These are phyloP conservation scores for Sclerotinia glacialis DNA, from an alignment of 2,329 filamentous ascomycete species.

Conservation along the genomic window DNA sequence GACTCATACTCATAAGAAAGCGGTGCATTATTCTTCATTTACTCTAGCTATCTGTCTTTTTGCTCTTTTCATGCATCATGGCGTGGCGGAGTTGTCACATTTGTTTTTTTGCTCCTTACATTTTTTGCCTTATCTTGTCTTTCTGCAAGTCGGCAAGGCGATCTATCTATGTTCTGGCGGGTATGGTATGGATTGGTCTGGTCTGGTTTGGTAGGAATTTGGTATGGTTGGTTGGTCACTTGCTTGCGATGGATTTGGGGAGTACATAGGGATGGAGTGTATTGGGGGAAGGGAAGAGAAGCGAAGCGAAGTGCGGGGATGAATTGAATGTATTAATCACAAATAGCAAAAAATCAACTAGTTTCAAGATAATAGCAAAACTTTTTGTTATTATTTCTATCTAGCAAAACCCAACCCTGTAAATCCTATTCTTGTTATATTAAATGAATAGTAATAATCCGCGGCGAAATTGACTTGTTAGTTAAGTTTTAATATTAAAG, in stretches of 20 bases:
- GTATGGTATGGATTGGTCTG: constrained; percentile 10
- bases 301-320: too few relatives aligned
- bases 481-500: too few relatives aligned
- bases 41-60: constrained; percentile 1
- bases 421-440: too few relatives aligned
- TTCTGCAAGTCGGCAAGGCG: background rate
- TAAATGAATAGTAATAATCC: too few relatives aligned
- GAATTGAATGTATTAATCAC: too few relatives aligned
- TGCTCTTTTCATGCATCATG: background rate
- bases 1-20: background rate
- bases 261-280: constrained; percentile 5
- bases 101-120: constrained; percentile 6
- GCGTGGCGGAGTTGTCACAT: constrained; percentile 6
- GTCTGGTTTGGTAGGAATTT: constrained; percentile 2
- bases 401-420: too few relatives aligned
- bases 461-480: too few relatives aligned
- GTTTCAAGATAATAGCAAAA: too few relatives aligned
- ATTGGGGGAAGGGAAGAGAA: background rate
- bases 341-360: too few relatives aligned
- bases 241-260: constrained; percentile 8
- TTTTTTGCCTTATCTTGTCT: constrained; percentile 1
- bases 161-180: constrained; percentile 11
- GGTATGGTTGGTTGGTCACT: constrained; percentile 1
- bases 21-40: background rate
- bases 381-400: too few relatives aligned